Base-by-base conservation (phyloP, 2,329 filamentous ascomycete genomes). In the Paradendryphiella salina region DNA sequence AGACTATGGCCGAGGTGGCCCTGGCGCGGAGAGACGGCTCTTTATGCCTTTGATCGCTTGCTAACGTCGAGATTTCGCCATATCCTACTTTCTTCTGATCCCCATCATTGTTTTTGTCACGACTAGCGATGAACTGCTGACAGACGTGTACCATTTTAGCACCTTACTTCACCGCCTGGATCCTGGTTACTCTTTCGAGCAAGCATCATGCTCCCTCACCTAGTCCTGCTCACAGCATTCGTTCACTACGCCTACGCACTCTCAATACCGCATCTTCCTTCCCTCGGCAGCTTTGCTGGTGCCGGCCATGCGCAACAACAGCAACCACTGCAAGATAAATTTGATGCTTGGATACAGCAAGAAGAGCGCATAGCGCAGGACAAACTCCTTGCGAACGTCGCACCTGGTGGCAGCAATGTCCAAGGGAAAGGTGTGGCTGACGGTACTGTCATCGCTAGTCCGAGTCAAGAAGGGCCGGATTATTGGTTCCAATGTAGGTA, bases 401-500 rank as follows among this genome's bases (percentile, higher is more conserved):
- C 74, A 2, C 76, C 76, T 6, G 65, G 69, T n/a, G 76, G 76
- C 5, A 54, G 59, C 8, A 75, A 76, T 45, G 64, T 72, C 1
- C 46, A 59, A 40, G 70, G 67, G 2, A 47, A 60, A 26, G 67
- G 64, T 14, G 74, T 73, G 5, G 71, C 63, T 5, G 60, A 66
- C 17, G 76, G 76, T 26, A 73, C 73, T 3, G 74, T 77, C 1
- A 62, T 78, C 28, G 75, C 76, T 20, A 77, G 75, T 46, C 76
- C 76, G 3, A 76, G 72, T 13, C 70, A 63, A 21, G 50, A 69
- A 3, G 60, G 65, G 14, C 75, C 76, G 9, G 67, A 77, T 50
- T 77, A 78, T 56, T 77, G 70, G 60, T 78, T 72, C 54, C 75
- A 77, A 58, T 78, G 76, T 75, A 39, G 8, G 65, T 46, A n/a